Evolutionary conservation across 208 protist species (phyloP), one percentile per base, ranked within the genome.

Genomic region (Wallacemonas sp.): DNA sequence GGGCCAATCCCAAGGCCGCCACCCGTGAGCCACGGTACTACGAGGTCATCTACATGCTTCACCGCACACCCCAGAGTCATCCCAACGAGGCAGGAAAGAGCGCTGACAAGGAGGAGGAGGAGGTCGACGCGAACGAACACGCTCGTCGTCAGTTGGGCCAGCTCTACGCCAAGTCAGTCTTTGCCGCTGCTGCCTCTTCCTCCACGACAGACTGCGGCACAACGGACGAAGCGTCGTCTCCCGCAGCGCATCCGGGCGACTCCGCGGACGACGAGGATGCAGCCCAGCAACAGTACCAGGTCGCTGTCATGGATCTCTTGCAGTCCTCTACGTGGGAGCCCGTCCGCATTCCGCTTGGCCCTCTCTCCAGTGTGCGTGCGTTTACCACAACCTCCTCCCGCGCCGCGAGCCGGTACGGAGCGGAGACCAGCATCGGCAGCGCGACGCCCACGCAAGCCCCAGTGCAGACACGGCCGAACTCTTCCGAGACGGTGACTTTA

Each of bases 131-230:
- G 31, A 58, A 58, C 41, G 51, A 15, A 21, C 28, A 38, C 30
- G 51, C 51, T 2, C 51, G 14, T 8, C 51, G 28, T 21, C 51
- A 31, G 2, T 4, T 58, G 28, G n/a, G 41, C n/a, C 34, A 38
- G 51, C 51, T 58, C n/a, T 58, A 58, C n/a, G 51, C 51, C 51
- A 58, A 58, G 51, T 58, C 30, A 9, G 51, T 58, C 28, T 58
- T 58, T 21, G 24, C 51, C 19, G 5, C 9, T n/a, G 44, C 15
- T 22, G 15, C 9, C 45, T 11, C 45, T 8, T 8, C 22, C 19
- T 0, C 45, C 9, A 24, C 45, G 11, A 8, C 15, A 24, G 45
- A 19, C 45, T 11, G 19, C 8, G 15, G 9, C 44, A 19, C 44
- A 49, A 5, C 15, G 17, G 15, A 49, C 44, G 15, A 22, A 49